Base-by-base conservation (phyloP, 2,329 filamentous ascomycete genomes). In the Arthrobotrys pseudoclavata region DNA sequence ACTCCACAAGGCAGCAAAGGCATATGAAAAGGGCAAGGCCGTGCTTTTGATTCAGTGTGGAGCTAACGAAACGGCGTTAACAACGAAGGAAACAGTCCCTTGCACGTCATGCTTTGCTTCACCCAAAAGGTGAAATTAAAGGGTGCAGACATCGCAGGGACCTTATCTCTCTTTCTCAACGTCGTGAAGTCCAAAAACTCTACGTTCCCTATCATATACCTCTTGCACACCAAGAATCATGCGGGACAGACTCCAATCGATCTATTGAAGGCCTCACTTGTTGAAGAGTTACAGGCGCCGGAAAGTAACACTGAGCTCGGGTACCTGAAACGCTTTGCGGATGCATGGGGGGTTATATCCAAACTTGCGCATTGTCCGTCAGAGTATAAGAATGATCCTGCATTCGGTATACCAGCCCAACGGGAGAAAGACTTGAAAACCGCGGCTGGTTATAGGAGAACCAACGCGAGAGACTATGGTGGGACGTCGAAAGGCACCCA, bases 101-200 rank as follows among this genome's bases (percentile, higher is more conserved):
- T 72, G n/a, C 69, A 72, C 29, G 2, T 1, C 45, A 62, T 70
- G 34, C 47, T 70, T 1, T 5, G 12, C n/a, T 70, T 53, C 47
- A 0, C 15, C 18, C 0, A 5, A 12, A 9, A 7, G 29, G 15
- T n/a, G 18, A 62, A 1, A 18, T 20, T 29, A 12, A 29, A 20
- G 0, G 34, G n/a, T 15, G 50, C 7, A 47, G 34, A 57, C 15
- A 34, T 60, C 48, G 1, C 9, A 7, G 24, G 34, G 2, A 37
- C 50, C 2, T 7, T 68, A 22, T 9, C 3, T 1, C 34, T 34
- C 4, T n/a, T 68, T 1, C 10, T 68, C 13, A 5, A n/a, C n/a
- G 24, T 22, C 13, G 20, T 9, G 13, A 26, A 7, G 2, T 9
- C 4, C n/a, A 48, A 34, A 29, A 12, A 0, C 26, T 7, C 24